These are phyloP conservation scores for Populus hybrid DNA, from an alignment of 441 rosid species.

Conservation along the genomic window DNA sequence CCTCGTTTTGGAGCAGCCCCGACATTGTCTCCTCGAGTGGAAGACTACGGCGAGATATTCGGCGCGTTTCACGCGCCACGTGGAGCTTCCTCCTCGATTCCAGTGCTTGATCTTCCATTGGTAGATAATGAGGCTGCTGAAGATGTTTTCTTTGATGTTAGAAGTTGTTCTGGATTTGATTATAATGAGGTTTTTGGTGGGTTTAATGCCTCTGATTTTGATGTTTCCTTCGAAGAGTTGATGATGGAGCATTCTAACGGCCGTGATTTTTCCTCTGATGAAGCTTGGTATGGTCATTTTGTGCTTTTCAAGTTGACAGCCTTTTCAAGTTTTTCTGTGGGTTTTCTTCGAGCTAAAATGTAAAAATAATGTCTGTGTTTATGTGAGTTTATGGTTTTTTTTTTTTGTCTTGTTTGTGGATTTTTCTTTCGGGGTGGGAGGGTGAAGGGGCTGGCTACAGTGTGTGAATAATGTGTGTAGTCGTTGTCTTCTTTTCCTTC, in stretches of 20 bases:
- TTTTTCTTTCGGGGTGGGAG: too few relatives aligned
- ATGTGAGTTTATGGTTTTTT: too few relatives aligned
- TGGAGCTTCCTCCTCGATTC: constrained; percentile 59
- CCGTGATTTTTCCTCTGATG: constrained; percentile 53
- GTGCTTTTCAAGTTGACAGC: neutral
- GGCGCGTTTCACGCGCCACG: constrained; percentile 69
- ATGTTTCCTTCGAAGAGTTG: constrained; percentile 63
- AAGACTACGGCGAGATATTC: constrained; percentile 83
- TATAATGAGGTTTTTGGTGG: constrained; percentile 82
- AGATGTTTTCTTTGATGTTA: constrained; percentile 52
- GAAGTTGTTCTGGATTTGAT: constrained; percentile 54
- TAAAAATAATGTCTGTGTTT: too few relatives aligned
- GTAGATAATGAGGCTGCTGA: constrained; percentile 35
- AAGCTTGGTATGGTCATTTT: constrained; percentile 49
- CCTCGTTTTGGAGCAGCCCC: constrained; percentile 56
- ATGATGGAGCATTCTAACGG: constrained; percentile 39
- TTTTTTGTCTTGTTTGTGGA: too few relatives aligned
- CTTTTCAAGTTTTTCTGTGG: neutral
- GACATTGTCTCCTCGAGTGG: constrained; percentile 68
- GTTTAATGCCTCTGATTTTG: constrained; percentile 49
- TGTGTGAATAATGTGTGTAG: too few relatives aligned
- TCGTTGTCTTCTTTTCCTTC: neutral
- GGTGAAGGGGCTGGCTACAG: too few relatives aligned
- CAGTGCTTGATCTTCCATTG: constrained; percentile 81
- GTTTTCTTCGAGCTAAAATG: neutral